These are phyloP conservation scores for Croton laevigatus DNA, from an alignment of 441 rosid genomes.

Conservation along the genomic window DNA sequence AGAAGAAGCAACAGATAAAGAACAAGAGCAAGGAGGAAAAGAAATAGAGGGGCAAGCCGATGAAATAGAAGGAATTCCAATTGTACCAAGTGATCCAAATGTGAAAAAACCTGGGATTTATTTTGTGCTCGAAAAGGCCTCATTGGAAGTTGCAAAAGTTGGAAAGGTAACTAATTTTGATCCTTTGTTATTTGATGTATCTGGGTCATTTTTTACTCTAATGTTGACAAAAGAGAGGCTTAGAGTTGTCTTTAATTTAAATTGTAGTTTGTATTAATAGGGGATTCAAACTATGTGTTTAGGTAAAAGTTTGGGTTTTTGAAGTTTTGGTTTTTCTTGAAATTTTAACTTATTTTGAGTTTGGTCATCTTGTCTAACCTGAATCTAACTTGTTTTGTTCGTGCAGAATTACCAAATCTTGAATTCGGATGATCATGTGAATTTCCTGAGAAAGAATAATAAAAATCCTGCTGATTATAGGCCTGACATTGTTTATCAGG, in stretches of 20 bases:
- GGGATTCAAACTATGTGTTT: not conserved
- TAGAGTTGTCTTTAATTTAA: not conserved
- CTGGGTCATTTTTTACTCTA: not conserved
- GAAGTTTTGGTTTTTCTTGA: conserved; percentile 2
- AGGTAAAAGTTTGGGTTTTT: not conserved
- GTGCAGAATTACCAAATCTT: conserved; percentile 66
- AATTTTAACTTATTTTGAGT: not conserved
- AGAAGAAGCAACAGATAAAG: not conserved
- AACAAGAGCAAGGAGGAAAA: not conserved
- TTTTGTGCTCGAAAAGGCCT: conserved; percentile 78
- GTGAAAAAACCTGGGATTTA: conserved; percentile 37
- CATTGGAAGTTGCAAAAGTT: conserved; percentile 81
- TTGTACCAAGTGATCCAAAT: conserved; percentile 15
- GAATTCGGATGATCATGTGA: conserved; percentile 78
- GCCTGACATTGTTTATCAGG: conserved; percentile 85
- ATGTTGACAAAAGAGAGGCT: not conserved
- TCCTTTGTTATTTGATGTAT: not conserved
- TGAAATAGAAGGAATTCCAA: conserved; percentile 26
- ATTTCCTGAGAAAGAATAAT: conserved; percentile 62
- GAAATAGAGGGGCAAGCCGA: not conserved
- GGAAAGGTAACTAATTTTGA: conserved; percentile 53
- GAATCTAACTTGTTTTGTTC: not conserved
- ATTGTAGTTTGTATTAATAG: not conserved
- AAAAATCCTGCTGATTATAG: conserved; percentile 73
- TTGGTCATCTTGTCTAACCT: not conserved